Percentiles rank a stretch among this genome's conserved stretches.
phyloP scores from a whole-genome alignment of 23 red algal species.

The Gracilaria caudata region DNA sequence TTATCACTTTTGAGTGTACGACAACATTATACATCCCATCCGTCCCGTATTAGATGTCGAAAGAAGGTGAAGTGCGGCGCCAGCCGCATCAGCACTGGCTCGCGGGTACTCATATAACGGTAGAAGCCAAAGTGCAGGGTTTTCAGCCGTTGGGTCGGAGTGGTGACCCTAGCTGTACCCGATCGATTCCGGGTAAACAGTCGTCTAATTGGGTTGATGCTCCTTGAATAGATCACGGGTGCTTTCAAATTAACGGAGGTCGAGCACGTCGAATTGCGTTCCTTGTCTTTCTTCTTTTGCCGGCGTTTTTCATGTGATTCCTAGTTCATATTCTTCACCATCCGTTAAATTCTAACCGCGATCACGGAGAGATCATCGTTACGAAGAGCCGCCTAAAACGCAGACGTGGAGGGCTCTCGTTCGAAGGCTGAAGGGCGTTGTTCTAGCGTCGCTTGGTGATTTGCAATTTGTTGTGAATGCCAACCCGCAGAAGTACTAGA shows the following conservation, averaged over 20 bases:
- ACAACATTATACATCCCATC: too few relatives aligned
- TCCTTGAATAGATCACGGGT: not conserved
- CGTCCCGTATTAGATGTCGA: not conserved
- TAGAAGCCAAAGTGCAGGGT: not conserved
- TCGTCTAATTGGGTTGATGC: not conserved
- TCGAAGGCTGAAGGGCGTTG: not conserved
- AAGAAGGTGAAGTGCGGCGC: not conserved
- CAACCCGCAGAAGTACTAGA: not conserved
- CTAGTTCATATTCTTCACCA: not conserved
- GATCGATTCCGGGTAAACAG: not conserved
- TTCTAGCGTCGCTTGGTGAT: not conserved
- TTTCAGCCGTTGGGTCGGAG: not conserved
- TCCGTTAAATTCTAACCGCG: conserved; percentile 21
- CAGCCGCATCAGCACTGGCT: not conserved
- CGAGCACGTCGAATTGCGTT: conserved; percentile 20
- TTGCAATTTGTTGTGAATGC: not conserved
- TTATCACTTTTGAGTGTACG: not conserved
- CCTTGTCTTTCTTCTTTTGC: not conserved
- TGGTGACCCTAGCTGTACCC: not conserved
- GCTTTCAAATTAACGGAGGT: conserved; percentile 44
- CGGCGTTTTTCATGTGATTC: not conserved
- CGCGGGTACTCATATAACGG: not conserved
- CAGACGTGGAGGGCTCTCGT: conserved; percentile 14
- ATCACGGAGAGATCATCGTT: not conserved
- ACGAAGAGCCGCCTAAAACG: conserved; percentile 16